These are phyloP conservation scores for Cordyceps cateniannulata DNA, from an alignment of 2,329 filamentous ascomycete genomes.

Conservation along the genomic window DNA sequence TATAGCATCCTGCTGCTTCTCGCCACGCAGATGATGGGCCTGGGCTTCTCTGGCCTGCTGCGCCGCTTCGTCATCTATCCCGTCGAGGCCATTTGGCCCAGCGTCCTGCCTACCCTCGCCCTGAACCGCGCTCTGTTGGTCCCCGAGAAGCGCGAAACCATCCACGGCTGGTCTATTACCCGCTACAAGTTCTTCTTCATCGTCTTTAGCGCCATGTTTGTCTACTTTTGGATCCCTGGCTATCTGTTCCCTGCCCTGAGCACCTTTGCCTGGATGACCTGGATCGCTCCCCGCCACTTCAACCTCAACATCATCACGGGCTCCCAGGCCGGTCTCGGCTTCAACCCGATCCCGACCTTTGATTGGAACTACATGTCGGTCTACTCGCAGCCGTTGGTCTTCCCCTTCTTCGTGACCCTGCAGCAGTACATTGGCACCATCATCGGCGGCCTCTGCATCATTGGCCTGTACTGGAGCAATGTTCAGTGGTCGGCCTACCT, in stretches of 20 bases:
- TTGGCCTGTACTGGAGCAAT: slow-evolving; percentile 23
- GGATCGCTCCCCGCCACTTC: slow-evolving; percentile 37
- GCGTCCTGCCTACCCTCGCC: slow-evolving; percentile 22
- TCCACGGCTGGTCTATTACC: slow-evolving; percentile 37
- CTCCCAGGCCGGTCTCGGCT: not conserved
- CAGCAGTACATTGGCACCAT: slow-evolving; percentile 10
- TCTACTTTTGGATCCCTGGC: slow-evolving; percentile 40
- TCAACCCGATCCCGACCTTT: slow-evolving; percentile 13
- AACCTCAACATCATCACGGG: slow-evolving; percentile 24
- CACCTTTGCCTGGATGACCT: slow-evolving; percentile 41
- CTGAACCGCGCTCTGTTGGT: slow-evolving; percentile 18
- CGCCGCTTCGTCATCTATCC: slow-evolving; percentile 24
- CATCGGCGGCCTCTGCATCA: slow-evolving; percentile 2
- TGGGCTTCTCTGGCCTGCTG: slow-evolving; percentile 27
- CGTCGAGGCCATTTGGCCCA: slow-evolving; percentile 11
- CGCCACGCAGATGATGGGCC: slow-evolving; percentile 27
- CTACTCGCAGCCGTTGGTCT: slow-evolving; percentile 7
- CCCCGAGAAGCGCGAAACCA: slow-evolving; percentile 26
- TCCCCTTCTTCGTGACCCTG: slow-evolving; percentile 8
- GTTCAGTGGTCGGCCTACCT: slow-evolving; percentile 38
- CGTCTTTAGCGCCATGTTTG: slow-evolving; percentile 29
- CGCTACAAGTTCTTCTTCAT: slow-evolving; percentile 35
- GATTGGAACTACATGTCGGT: slow-evolving; percentile 17
- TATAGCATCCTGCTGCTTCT: slow-evolving; percentile 30
- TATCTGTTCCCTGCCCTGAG: slow-evolving; percentile 35